These are phyloP conservation scores for Echinochloa phyllopogon DNA, from an alignment of 176 grass and related monocot species.

Conservation along the genomic window DNA sequence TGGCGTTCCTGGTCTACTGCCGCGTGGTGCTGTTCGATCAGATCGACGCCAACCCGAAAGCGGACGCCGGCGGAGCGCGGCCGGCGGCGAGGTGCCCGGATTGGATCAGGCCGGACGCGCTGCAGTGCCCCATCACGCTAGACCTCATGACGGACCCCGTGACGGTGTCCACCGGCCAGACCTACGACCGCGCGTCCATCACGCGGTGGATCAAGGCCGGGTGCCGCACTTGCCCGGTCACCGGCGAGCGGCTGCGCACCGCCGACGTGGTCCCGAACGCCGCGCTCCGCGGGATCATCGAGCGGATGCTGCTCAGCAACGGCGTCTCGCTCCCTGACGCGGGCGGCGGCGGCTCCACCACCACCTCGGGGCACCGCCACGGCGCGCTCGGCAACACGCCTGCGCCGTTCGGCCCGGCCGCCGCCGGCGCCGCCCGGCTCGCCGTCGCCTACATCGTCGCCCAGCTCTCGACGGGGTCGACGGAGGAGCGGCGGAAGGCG, in stretches of 20 bases:
- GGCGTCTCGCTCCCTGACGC: slow-evolving; percentile 49
- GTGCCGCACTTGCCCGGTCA: slow-evolving; percentile 69
- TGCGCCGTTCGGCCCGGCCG: slow-evolving; percentile 35
- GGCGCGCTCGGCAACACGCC: slow-evolving; percentile 33
- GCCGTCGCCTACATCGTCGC: slow-evolving; percentile 50
- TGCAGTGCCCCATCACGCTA: slow-evolving; percentile 87
- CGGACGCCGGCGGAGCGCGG: not conserved
- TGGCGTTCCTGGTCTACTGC: slow-evolving; percentile 79
- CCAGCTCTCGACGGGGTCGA: slow-evolving; percentile 52
- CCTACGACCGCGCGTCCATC: slow-evolving; percentile 87
- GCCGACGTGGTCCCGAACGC: slow-evolving; percentile 71
- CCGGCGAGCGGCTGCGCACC: slow-evolving; percentile 65
- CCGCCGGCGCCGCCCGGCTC: slow-evolving; percentile 47
- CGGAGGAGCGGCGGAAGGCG: slow-evolving; percentile 61
- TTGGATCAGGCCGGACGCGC: slow-evolving; percentile 56
- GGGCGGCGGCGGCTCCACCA: not conserved
- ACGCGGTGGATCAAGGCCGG: slow-evolving; percentile 74
- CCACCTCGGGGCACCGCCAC: slow-evolving; percentile 33
- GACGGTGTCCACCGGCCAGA: slow-evolving; percentile 80
- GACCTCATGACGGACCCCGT: slow-evolving; percentile 93
- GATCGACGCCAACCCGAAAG: slow-evolving; percentile 36
- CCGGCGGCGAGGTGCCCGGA: slow-evolving; percentile 48
- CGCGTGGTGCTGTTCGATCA: slow-evolving; percentile 70
- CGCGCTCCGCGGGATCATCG: slow-evolving; percentile 58
- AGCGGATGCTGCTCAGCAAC: slow-evolving; percentile 53